These are phyloP conservation scores for Beverwykella pulmonaria DNA, from an alignment of 495 filamentous ascomycete genomes.

Conservation along the genomic window DNA sequence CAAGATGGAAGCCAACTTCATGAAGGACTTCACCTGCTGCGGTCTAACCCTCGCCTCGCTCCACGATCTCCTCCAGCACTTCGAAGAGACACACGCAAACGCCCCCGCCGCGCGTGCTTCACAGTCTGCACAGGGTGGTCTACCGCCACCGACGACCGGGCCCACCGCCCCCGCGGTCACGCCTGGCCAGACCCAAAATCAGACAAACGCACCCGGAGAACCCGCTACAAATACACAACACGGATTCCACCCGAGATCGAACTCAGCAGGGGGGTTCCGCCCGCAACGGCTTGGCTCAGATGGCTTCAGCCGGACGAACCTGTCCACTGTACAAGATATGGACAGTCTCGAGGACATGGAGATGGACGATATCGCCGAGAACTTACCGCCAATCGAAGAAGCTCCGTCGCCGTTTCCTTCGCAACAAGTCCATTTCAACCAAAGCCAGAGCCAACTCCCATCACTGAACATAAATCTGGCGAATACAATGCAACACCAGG, in stretches of 20 bases:
- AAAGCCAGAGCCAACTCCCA: constrained; percentile 61
- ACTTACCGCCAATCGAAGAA: constrained; percentile 55
- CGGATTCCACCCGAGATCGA: constrained; percentile 28
- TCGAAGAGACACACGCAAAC: constrained; percentile 87
- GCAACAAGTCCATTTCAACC: constrained; percentile 69
- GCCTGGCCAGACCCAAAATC: constrained; percentile 15
- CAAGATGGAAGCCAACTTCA: constrained; percentile 95
- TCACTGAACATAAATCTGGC: constrained; percentile 74
- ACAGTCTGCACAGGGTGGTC: constrained; percentile 53
- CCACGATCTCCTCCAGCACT: constrained; percentile 94
- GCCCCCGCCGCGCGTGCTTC: constrained; percentile 60
- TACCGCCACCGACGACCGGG: constrained; percentile 52
- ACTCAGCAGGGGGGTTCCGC: constrained; percentile 12
- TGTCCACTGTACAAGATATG: constrained; percentile 65
- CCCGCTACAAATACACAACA: constrained; percentile 34
- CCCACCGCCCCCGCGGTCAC: constrained; percentile 15
- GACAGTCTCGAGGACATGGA: constrained; percentile 95
- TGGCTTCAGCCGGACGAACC: constrained; percentile 41
- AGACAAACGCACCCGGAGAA: constrained; percentile 49
- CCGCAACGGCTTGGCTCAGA: constrained; percentile 41
- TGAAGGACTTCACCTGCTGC: constrained; percentile 95
- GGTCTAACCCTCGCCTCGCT: constrained; percentile 81
- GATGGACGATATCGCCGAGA: constrained; percentile 75
- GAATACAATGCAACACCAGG: constrained; percentile 68
- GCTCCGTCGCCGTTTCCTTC: constrained; percentile 53